Conservation (phyloP, 352 stramenopile genomes). For the Phytophthora pisi region DNA sequence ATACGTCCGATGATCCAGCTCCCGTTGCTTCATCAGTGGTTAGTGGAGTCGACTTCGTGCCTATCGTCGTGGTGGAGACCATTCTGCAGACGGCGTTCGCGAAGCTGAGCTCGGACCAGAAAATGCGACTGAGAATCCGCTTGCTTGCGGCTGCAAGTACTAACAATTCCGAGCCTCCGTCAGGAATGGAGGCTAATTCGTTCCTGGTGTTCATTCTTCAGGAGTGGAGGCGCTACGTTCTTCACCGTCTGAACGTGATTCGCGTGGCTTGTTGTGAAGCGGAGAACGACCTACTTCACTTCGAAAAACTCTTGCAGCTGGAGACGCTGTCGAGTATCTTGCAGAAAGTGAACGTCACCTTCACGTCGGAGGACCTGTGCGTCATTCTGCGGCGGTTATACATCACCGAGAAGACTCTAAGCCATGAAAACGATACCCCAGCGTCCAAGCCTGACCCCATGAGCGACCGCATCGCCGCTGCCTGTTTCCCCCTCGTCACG, state of each 20-base stretch:
- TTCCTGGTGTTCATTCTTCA: constrained; percentile 67
- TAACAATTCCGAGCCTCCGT: not conserved
- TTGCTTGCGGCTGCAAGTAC: constrained; percentile 36
- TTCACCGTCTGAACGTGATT: constrained; percentile 73
- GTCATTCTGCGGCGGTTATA: constrained; percentile 64
- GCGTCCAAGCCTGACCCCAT: constrained; percentile 38
- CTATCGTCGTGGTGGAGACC: constrained; percentile 37
- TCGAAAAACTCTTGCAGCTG: constrained; percentile 57
- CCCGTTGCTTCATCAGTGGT: not conserved
- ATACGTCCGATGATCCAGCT: not conserved
- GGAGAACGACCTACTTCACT: constrained; percentile 61
- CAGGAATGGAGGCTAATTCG: constrained; percentile 41
- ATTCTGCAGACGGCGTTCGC: constrained; percentile 61
- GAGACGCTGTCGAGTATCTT: constrained; percentile 59
- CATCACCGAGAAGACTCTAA: constrained; percentile 46
- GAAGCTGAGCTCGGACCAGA: constrained; percentile 55
- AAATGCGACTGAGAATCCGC: constrained; percentile 42
- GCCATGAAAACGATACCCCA: not conserved
- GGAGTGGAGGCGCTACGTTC: constrained; percentile 78
- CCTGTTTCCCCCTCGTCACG: constrained; percentile 61
- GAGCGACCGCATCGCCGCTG: constrained; percentile 66
- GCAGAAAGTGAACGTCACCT: constrained; percentile 51
- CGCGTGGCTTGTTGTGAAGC: constrained; percentile 61
- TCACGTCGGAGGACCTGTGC: constrained; percentile 68
- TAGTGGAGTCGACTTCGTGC: constrained; percentile 41